Conservation (phyloP, 257 asterid genomes). For the Solanum pennellii region DNA sequence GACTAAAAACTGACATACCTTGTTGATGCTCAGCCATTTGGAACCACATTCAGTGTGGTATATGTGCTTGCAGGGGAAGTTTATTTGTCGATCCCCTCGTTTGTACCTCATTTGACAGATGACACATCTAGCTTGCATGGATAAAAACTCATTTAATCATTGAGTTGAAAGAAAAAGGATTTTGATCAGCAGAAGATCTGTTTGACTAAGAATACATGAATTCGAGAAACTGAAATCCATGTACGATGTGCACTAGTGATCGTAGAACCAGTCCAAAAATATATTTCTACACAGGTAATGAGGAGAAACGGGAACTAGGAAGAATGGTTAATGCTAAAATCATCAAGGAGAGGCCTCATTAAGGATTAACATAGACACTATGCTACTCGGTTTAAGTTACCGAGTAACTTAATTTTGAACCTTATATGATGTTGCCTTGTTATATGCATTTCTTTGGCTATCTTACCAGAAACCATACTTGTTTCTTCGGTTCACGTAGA, state of each 20-base stretch:
- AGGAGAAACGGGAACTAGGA: background rate
- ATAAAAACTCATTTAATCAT: background rate
- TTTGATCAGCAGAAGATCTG: background rate
- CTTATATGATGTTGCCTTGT: background rate
- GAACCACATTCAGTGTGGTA: conserved; percentile 81
- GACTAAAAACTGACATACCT: conserved; percentile 25
- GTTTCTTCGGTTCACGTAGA: background rate
- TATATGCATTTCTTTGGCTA: background rate
- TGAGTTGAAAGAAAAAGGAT: background rate
- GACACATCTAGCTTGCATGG: conserved; percentile 53
- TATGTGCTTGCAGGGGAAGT: conserved; percentile 75
- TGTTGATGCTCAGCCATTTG: conserved; percentile 90
- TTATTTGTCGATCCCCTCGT: conserved; percentile 74
- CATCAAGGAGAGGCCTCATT: background rate
- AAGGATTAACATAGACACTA: background rate
- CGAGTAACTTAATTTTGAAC: background rate
- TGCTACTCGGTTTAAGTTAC: background rate
- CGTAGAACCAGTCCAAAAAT: background rate
- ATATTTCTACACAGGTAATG: background rate
- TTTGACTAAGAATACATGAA: background rate
- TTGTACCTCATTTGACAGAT: conserved; percentile 87
- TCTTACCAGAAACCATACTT: background rate
- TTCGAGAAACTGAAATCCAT: background rate
- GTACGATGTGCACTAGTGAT: background rate
- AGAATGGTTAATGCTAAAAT: background rate